Conservation (phyloP, 2,329 filamentous ascomycete genomes). For the Diaporthe sp. region DNA sequence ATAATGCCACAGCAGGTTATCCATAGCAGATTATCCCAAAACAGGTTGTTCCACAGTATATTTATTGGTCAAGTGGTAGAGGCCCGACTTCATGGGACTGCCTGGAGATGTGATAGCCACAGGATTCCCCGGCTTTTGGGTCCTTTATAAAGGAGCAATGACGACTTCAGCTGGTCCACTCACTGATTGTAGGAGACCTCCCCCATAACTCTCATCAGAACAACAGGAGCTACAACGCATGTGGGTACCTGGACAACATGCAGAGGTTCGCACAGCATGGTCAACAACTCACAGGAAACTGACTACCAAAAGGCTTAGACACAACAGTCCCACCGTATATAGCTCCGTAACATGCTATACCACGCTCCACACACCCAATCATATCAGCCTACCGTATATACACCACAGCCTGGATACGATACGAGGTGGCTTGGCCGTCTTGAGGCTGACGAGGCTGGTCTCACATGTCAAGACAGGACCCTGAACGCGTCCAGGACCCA, state of each 20-base stretch:
- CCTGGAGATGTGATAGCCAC: background rate
- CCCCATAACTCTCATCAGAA: background rate
- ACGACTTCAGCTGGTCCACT: background rate
- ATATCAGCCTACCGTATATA: background rate
- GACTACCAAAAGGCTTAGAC: background rate
- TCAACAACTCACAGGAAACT: background rate
- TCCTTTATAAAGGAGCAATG: background rate
- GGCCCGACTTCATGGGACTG: background rate
- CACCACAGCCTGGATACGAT: background rate
- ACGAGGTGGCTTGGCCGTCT: background rate
- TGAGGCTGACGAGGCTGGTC: background rate
- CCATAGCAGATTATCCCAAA: background rate
- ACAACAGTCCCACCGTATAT: background rate
- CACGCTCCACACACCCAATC: too few species aligned
- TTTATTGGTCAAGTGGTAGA: background rate
- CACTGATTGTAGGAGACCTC: too few species aligned
- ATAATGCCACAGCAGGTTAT: too few species aligned
- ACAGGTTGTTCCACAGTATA: background rate
- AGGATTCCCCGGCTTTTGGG: too few species aligned
- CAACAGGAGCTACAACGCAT: background rate
- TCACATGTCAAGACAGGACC: slow-evolving; percentile 30
- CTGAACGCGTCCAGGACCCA: slow-evolving; percentile 27
- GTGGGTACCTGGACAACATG: background rate
- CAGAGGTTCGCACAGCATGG: background rate
- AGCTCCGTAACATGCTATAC: too few species aligned